Evolutionary conservation across 1,284 basidiomycete genomes (phyloP).

Genomic region (Trichosporon ovoides): DNA sequence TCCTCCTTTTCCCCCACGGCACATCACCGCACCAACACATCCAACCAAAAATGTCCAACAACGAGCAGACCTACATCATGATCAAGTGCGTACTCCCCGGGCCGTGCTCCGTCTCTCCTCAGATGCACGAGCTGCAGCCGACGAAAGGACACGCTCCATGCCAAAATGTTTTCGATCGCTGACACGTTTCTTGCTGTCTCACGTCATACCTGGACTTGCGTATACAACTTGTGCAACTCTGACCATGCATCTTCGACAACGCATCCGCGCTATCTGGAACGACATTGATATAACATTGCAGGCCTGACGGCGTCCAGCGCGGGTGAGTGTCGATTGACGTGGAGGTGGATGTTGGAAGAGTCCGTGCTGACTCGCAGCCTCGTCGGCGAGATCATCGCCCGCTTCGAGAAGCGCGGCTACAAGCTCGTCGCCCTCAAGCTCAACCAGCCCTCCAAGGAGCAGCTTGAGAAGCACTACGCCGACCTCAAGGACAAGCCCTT

Average conservation of each 20-base stretch:
- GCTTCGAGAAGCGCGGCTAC: slow-evolving; percentile 94
- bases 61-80: slow-evolving; percentile 55
- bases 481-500: slow-evolving; percentile 86
- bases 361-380: slow-evolving; percentile 50
- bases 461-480: slow-evolving; percentile 88
- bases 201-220: neutral
- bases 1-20: slow-evolving; percentile 9
- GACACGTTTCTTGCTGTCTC: neutral
- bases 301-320: slow-evolving; percentile 97
- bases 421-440: slow-evolving; percentile 81
- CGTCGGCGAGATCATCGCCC: slow-evolving; percentile 84
- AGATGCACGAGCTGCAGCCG: neutral
- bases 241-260: neutral
- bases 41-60: slow-evolving; percentile 46
- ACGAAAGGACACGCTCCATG: neutral
- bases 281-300: slow-evolving; percentile 10
- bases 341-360: neutral
- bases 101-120: neutral
- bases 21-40: slow-evolving; percentile 10
- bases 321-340: slow-evolving; percentile 41
- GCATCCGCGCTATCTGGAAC: neutral
- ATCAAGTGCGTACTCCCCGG: slow-evolving; percentile 46
- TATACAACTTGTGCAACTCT: neutral
- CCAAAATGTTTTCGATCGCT: slow-evolving; percentile 4
- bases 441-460: slow-evolving; percentile 64